phyloP scores from a whole-genome alignment of 768 basidiomycete genomes.

The Termitomyces sp. region DNA sequence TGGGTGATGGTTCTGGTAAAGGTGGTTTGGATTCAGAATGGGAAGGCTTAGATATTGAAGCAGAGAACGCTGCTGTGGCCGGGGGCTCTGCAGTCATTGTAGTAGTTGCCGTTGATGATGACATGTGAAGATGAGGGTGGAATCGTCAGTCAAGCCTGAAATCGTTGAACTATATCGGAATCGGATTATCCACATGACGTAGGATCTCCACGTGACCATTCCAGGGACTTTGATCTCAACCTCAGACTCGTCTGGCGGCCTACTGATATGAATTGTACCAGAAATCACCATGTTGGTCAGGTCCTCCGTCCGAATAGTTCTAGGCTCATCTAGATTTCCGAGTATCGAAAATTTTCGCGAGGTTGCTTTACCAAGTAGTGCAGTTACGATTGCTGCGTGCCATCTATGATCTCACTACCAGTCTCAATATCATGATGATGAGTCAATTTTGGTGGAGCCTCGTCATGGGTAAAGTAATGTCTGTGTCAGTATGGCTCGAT shows the following conservation, averaged over 20 bases:
- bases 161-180: constrained; percentile 11
- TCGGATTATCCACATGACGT: constrained; percentile 20
- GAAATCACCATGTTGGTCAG: not conserved
- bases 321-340: too few relatives aligned
- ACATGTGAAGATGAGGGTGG: constrained; percentile 5
- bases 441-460: not conserved
- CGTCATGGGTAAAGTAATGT: not conserved
- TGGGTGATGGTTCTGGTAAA: not conserved
- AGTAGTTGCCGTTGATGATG: not conserved
- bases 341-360: not conserved
- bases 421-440: not conserved
- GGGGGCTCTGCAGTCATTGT: not conserved
- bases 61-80: not conserved
- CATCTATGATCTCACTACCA: not conserved
- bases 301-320: not conserved
- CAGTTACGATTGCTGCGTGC: too few relatives aligned
- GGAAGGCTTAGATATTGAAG: not conserved
- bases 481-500: not conserved
- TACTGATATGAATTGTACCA: not conserved
- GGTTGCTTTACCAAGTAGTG: not conserved
- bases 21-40: constrained; percentile 4
- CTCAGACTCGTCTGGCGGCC: too few relatives aligned
- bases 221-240: not conserved
- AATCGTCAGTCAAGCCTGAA: not conserved
- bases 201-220: constrained; percentile 11